Percentiles rank a stretch among this genome's conserved stretches.
Evolutionary conservation across 2,329 filamentous ascomycete genomes (phyloP).

Genomic region (Aspergillus melleus): DNA sequence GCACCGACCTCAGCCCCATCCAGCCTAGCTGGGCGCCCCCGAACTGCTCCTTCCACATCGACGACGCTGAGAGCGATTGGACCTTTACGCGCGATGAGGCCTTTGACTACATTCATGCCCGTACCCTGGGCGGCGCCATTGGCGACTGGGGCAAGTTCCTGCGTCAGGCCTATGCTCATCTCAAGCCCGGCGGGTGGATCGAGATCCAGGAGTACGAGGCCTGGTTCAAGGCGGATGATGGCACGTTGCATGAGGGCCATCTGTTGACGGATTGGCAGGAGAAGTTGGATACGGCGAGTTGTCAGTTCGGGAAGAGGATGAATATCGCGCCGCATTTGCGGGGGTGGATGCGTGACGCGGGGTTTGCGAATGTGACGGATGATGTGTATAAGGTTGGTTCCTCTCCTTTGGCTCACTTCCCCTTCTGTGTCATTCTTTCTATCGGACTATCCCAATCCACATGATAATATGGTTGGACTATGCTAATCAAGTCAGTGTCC

Average conservation of each 20-base stretch:
- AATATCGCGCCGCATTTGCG: slow-evolving; percentile 32
- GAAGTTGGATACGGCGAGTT: slow-evolving; percentile 30
- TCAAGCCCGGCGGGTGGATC: slow-evolving; percentile 39
- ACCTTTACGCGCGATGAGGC: slow-evolving; percentile 35
- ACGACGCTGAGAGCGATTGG: slow-evolving; percentile 44
- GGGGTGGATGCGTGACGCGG: slow-evolving; percentile 29
- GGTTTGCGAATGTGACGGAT: slow-evolving; percentile 35
- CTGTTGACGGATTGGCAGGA: slow-evolving; percentile 27
- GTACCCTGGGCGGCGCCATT: slow-evolving; percentile 39
- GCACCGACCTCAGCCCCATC: slow-evolving; percentile 38
- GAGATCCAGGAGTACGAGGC: slow-evolving; percentile 38
- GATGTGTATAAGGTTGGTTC: slow-evolving; percentile 36
- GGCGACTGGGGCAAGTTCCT: slow-evolving; percentile 34
- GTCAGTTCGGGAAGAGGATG: slow-evolving; percentile 36
- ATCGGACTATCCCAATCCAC: too few relatives aligned
- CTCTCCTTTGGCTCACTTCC: background rate
- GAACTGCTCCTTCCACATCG: slow-evolving; percentile 53
- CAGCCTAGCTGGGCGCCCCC: slow-evolving; percentile 46
- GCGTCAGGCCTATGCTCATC: slow-evolving; percentile 31
- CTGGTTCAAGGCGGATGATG: slow-evolving; percentile 32
- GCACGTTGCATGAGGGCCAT: slow-evolving; percentile 14
- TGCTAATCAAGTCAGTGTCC: slow-evolving; percentile 26
- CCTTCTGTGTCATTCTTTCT: too few relatives aligned
- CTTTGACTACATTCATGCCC: slow-evolving; percentile 44
- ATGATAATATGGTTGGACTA: background rate